phyloP scores from a whole-genome alignment of 78 protist species.

The Dictyostelium citrinum region DNA sequence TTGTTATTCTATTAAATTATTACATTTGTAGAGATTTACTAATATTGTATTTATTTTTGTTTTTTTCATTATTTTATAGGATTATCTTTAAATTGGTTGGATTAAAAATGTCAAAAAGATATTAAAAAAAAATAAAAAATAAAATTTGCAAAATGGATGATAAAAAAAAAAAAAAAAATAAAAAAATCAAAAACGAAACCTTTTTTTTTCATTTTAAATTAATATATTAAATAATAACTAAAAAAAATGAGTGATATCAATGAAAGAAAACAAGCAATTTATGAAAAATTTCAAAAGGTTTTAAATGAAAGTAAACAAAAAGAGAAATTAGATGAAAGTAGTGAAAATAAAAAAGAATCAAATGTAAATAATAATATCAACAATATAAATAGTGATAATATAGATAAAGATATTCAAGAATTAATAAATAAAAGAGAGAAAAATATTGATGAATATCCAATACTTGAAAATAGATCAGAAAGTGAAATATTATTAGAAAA shows the following conservation, averaged over 20 bases:
- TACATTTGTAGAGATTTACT: too few species aligned
- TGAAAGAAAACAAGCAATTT: neutral
- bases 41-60: too few species aligned
- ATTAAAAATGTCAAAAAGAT: too few species aligned
- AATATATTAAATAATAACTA: too few species aligned
- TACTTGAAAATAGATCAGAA: neutral
- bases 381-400: neutral
- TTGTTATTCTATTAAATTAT: too few species aligned
- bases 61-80: too few species aligned
- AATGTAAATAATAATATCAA: neutral
- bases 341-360: neutral
- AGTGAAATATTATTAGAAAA: constrained; percentile 10
- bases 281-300: neutral
- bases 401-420: neutral
- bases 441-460: neutral
- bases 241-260: neutral
- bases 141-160: too few species aligned
- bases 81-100: too few species aligned
- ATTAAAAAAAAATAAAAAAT: too few species aligned
- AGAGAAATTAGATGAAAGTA: neutral
- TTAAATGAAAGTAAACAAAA: neutral
- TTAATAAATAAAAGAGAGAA: neutral
- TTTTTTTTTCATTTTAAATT: neutral
- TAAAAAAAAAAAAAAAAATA: neutral
- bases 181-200: neutral